Evolutionary conservation across 805 yeast genomes (phyloP), one percentile per base, ranked within the genome.

Genomic region (Candida berthetii): DNA sequence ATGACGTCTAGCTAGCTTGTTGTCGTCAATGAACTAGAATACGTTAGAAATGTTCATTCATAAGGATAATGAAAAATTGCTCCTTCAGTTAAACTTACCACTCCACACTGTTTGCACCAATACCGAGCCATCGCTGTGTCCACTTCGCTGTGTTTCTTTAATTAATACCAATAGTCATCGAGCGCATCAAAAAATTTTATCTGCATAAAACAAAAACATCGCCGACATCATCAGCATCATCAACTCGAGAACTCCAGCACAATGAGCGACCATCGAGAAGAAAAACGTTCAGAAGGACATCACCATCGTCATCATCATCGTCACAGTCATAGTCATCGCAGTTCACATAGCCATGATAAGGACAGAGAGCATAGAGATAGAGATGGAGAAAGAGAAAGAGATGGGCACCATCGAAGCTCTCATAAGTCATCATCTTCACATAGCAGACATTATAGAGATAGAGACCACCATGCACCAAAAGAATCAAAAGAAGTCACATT

Each of bases 1-100:
- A 36, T 49, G 54, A 27, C 48, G 39, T 36, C 57, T 52, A 3
- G 60, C 50, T 35, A 64, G 47, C 39, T 61, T 57, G 27, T 62
- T 51, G 32, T 61, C 68, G 35, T 62, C 68, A 10, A 66, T 64
- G 44, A 65, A 68, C 71, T 66, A 41, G 28, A 38, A 38, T 20
- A 37, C n/a, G n/a, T n/a, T n/a, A n/a, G n/a, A n/a, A n/a, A n/a
- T n/a, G n/a, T n/a, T n/a, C n/a, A n/a, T n/a, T n/a, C n/a, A n/a
- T n/a, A n/a, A n/a, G n/a, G n/a, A n/a, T n/a, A n/a, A n/a, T n/a
- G n/a, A n/a, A n/a, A n/a, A n/a, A n/a, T n/a, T n/a, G n/a, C n/a
- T n/a, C n/a, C n/a, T n/a, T n/a, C n/a, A n/a, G 24, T 27, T 27
- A 13, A 27, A 53, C 66, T 40, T 44, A 67, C 71, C 15, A 48